Conservation (phyloP, 2,329 filamentous ascomycete species). For the Fusarium sororula region DNA sequence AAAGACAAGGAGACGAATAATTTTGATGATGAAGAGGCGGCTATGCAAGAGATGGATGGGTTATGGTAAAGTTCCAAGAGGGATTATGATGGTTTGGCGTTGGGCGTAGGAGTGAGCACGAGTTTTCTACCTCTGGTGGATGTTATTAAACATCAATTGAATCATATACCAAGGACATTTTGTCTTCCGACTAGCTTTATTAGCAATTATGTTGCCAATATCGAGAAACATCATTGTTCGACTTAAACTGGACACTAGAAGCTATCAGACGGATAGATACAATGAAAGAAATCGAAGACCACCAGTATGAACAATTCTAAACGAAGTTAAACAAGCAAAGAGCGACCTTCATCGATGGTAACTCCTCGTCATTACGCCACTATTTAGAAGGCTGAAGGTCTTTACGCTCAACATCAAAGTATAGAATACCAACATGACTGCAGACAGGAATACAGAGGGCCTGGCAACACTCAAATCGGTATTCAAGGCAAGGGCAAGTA, state of each 20-base stretch:
- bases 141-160: background rate
- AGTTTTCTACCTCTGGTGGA: background rate
- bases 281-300: background rate
- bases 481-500: too few relatives aligned
- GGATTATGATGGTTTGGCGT: background rate
- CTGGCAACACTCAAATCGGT: background rate
- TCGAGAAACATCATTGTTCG: background rate
- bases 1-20: slow-evolving; percentile 41
- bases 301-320: background rate
- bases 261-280: too few relatives aligned
- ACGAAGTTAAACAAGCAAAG: too few relatives aligned
- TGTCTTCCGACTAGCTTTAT: background rate
- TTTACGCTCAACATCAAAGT: background rate
- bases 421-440: background rate
- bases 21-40: slow-evolving; percentile 72
- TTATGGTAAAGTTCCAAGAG: slow-evolving; percentile 52
- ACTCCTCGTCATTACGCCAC: too few relatives aligned
- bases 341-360: background rate
- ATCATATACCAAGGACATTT: background rate
- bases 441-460: too few relatives aligned
- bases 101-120: background rate
- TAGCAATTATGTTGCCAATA: background rate
- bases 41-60: slow-evolving; percentile 71
- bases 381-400: too few relatives aligned
- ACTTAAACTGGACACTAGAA: background rate